A percentile compares a stretch with the other conserved stretches of the same genome.
These are phyloP conservation scores for Melastoma candidum DNA, from an alignment of 441 rosid genomes.

Conservation along the genomic window DNA sequence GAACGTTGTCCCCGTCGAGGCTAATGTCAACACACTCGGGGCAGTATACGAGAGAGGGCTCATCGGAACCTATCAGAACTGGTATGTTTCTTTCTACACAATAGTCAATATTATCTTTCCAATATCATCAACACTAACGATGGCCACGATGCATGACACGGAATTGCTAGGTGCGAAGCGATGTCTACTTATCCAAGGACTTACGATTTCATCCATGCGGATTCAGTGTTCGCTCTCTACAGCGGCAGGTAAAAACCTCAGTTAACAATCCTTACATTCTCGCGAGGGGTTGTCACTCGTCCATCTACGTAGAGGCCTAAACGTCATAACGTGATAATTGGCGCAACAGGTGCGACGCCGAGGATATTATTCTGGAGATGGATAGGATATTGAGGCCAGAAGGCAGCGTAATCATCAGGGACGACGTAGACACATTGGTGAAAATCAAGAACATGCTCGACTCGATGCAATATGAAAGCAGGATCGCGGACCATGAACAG, in stretches of 20 bases:
- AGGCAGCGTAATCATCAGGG: slow-evolving; percentile 53
- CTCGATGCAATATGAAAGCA: slow-evolving; percentile 43
- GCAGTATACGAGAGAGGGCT: slow-evolving; percentile 13
- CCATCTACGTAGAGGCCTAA: too few species aligned
- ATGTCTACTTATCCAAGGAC: slow-evolving; percentile 19
- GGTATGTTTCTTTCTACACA: slow-evolving; percentile 3
- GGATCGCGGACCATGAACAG: slow-evolving; percentile 48
- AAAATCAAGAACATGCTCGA: slow-evolving; percentile 34
- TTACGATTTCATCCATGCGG: slow-evolving; percentile 16
- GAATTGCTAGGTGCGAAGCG: slow-evolving; percentile 4
- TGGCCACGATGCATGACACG: too few species aligned
- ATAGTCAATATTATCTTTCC: too few species aligned
- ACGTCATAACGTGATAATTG: too few species aligned
- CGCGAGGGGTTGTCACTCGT: neutral
- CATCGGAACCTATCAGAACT: slow-evolving; percentile 16
- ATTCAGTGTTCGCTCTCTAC: slow-evolving; percentile 15
- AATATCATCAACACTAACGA: too few species aligned
- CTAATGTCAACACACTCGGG: slow-evolving; percentile 10
- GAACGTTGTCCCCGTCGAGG: slow-evolving; percentile 13
- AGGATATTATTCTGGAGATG: slow-evolving; percentile 44
- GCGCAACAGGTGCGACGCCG: slow-evolving; percentile 7
- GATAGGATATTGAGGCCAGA: slow-evolving; percentile 57
- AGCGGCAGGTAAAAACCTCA: slow-evolving; percentile 10
- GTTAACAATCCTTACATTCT: too few species aligned
- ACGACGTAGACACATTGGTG: slow-evolving; percentile 42